Base-by-base conservation (phyloP, 148 eudicot species). In the Rheum nobile region DNA sequence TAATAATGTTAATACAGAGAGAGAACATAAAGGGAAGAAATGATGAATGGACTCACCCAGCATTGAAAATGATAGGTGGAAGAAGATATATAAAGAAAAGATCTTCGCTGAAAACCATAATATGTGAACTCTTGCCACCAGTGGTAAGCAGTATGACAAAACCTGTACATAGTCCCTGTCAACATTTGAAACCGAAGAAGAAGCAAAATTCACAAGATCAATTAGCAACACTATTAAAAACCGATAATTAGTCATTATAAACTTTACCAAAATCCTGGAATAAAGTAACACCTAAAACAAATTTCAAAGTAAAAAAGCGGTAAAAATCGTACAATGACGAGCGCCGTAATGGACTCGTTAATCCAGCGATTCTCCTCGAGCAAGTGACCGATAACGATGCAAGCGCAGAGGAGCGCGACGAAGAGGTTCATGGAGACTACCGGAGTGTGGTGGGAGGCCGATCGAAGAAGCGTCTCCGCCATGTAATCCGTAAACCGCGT, bases 1-100 rank as follows among this genome's bases (percentile, higher is more conserved):
- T 29, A 4, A 55, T 24, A 10, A 24, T 55, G 4, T 0, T 54
- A 54, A 54, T 4, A 61, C 8, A 74, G 46, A 32, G 16, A 74
- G 13, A 13, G 42, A n/a, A 14, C 31, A 13, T 26, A 17, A 75
- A 34, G 41, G 74, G 34, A 76, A 55, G 43, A 47, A 31, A 69
- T 46, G 55, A 70, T 4, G 1, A 55, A 42, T 4, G 19, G 71
- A 72, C 81, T 74, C 84, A 90, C 96, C 96, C 96, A 13, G 96
- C 96, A 80, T 90, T 90, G 75, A 90, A 90, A 67, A 90, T 90
- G 84, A 90, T 90, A 22, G 96, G 96, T 13, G 96, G 96, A 72
- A 90, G 88, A 76, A 90, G 89, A 82, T 90, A 90, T 44, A 85
- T 86, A 73, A 90, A 90, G 87, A 90, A 90, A 76, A 90, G 89